phyloP scores from a whole-genome alignment of 1,139 yeast species.

The Saccharomyces pastorianus region DNA sequence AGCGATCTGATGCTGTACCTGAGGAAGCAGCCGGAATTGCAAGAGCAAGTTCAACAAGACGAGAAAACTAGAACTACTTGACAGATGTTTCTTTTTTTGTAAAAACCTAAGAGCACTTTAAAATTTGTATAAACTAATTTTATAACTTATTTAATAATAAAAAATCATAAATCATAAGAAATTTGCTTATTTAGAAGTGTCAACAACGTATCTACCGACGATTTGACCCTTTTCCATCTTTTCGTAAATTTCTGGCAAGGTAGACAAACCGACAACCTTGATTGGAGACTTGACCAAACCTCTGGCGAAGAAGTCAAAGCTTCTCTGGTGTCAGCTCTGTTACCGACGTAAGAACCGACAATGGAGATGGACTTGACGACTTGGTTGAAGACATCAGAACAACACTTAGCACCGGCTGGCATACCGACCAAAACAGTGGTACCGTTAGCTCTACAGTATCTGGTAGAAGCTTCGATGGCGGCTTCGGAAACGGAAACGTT shows the following conservation, averaged over 20 bases:
- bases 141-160: neutral
- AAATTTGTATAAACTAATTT: neutral
- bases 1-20: slow-evolving; percentile 45
- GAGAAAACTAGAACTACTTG: no score
- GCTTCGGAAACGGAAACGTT: slow-evolving; percentile 54
- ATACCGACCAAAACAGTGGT: slow-evolving; percentile 57
- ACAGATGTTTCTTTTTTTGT: no score
- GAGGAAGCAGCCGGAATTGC: slow-evolving; percentile 31
- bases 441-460: slow-evolving; percentile 52
- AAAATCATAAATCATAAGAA: neutral
- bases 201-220: slow-evolving; percentile 58
- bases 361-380: slow-evolving; percentile 49
- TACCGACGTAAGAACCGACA: slow-evolving; percentile 58
- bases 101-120: neutral
- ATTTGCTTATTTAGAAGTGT: slow-evolving; percentile 40
- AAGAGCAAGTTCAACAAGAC: slow-evolving; percentile 4
- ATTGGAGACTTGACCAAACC: slow-evolving; percentile 55
- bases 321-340: slow-evolving; percentile 60
- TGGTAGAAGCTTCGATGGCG: slow-evolving; percentile 49
- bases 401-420: slow-evolving; percentile 53
- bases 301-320: slow-evolving; percentile 54
- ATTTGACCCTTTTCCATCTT: slow-evolving; percentile 55
- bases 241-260: slow-evolving; percentile 47
- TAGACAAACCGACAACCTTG: slow-evolving; percentile 50
- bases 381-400: slow-evolving; percentile 45